phyloP scores from a whole-genome alignment of 2,329 filamentous ascomycete species.

The Botrytis aclada region DNA sequence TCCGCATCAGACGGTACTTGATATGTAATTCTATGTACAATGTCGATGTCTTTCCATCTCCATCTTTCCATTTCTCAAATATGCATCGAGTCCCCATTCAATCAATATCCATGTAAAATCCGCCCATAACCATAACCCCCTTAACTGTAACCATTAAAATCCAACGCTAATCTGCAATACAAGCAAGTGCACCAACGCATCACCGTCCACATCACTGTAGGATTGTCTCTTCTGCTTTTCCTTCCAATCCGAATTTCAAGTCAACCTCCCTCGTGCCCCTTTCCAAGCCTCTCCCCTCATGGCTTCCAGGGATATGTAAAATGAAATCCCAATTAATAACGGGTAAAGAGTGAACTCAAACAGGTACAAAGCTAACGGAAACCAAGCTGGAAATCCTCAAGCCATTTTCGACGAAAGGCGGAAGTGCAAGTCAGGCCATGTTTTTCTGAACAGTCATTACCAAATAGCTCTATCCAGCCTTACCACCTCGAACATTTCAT shows the following conservation, averaged over 20 bases:
- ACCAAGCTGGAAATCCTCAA: not conserved
- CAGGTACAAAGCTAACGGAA: not conserved
- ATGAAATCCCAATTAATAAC: not conserved
- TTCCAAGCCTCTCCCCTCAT: not conserved
- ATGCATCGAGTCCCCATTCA: slow-evolving; percentile 7
- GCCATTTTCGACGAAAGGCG: not conserved
- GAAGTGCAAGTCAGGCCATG: not conserved
- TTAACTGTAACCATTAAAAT: slow-evolving; percentile 7
- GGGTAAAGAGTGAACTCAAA: not conserved
- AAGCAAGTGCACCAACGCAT: slow-evolving; percentile 12
- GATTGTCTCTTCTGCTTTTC: slow-evolving; percentile 1
- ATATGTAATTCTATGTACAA: slow-evolving; percentile 16
- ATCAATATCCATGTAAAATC: slow-evolving; percentile 15
- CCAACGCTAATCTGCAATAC: slow-evolving; percentile 15
- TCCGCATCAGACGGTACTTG: not conserved
- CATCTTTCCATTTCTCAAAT: slow-evolving; percentile 8
- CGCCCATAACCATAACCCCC: slow-evolving; percentile 4
- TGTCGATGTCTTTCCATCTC: slow-evolving; percentile 7
- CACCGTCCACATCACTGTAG: not conserved
- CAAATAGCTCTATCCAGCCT: not conserved
- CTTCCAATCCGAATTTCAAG: not conserved
- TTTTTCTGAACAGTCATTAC: not conserved
- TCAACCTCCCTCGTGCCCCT: not conserved
- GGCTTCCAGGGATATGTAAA: not conserved
- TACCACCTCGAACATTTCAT: not conserved